Evolutionary conservation across 1,139 yeast species (phyloP), one percentile per base, ranked within the genome.

Genomic region (Schwanniomyces etchellsii): DNA sequence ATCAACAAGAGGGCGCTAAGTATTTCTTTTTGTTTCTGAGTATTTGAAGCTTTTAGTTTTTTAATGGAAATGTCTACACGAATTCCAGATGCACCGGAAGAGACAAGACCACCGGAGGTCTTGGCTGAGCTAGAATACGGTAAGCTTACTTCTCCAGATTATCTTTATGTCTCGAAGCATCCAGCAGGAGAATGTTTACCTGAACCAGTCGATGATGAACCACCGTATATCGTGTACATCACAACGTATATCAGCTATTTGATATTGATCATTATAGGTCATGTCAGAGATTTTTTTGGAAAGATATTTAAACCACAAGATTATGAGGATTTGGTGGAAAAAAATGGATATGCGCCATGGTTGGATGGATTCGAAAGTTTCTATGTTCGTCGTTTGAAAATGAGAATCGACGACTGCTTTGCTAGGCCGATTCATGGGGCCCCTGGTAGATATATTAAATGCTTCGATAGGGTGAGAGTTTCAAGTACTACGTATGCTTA

Each of bases 371-470:
- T 91, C 54, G 99, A 91, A 57, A 78, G 85, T 44, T 93, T 91
- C 52, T 91, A 89, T 55, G 82, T 89, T 27, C 81, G 99, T 49
- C 78, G 97, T 47, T 72, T 91, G 67, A 89, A 93, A 54, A 75
- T 74, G 42, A 82, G 96, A 58, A 75, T 91, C 40, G 95, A 84
- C 50, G 97, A 91, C 57, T 88, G 96, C 56, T 91, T 91, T 58
- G 86, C 94, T 4, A 77, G 96, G 52, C 96, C 96, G 21, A 85
- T 94, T 20, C 83, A 85, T 37, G 97, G 97, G 25, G 98, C 91
- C 20, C 98, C 99, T 1, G 99, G 99, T 15, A 76, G 99, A 55
- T 81, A 68, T 47, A 79, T 91, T 47, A 74, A 79, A 35, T 79
- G 95, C 46, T 77, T 81, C 47, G 89, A 86, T 46, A 75, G 98